Percentiles rank a stretch among this genome's conserved stretches.
Conservation (phyloP, 192 early-diverging fungal genomes). For the Rhizophlyctis rosea region DNA sequence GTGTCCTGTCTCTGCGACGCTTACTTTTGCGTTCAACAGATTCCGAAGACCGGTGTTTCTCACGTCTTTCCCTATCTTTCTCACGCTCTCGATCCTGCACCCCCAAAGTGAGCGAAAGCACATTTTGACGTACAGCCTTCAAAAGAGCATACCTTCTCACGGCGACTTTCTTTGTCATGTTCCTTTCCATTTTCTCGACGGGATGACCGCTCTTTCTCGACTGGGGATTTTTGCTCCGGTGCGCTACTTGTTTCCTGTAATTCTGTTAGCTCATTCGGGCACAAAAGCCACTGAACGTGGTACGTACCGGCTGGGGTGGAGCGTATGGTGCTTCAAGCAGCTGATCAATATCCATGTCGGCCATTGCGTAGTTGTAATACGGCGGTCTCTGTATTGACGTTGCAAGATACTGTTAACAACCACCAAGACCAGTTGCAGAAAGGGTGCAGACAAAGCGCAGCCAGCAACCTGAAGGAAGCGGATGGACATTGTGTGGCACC, state of each 20-base stretch:
- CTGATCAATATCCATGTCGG: constrained; percentile 42
- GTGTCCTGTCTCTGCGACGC: not conserved
- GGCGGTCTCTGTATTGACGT: too few species aligned
- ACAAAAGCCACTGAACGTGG: not conserved
- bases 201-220: not conserved
- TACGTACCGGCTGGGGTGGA: constrained; percentile 37
- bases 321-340: constrained; percentile 53
- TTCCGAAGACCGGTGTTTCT: constrained; percentile 1
- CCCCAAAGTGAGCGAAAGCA: too few species aligned
- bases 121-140: constrained; percentile 1
- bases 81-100: constrained; percentile 7
- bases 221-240: constrained; percentile 5
- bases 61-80: constrained; percentile 1
- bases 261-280: not conserved
- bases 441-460: too few species aligned
- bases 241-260: not conserved
- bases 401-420: too few species aligned
- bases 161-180: constrained; percentile 10
- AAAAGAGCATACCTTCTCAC: too few species aligned
- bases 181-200: not conserved
- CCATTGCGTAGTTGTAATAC: too few species aligned
- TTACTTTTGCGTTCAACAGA: not conserved
- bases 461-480: too few species aligned
- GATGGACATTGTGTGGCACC: too few species aligned
- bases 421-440: too few species aligned